Base-by-base conservation (phyloP, 495 filamentous ascomycete species). In the Penicillium roqueforti region DNA sequence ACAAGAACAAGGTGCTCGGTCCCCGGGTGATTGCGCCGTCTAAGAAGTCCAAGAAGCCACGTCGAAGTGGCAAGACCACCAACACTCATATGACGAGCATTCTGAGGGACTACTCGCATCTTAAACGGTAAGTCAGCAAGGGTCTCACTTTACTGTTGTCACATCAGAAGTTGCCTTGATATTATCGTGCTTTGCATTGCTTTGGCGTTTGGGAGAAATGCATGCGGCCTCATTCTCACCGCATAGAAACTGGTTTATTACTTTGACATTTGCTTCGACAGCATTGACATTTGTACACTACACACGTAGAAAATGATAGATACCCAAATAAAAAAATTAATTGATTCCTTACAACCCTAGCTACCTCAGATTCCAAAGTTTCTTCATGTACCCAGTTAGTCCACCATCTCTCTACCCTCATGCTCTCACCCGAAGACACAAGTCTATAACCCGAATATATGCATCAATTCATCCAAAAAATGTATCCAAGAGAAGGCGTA, bases 41-140 rank as follows among this genome's bases (percentile, higher is more conserved):
- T 38, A 81, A 80, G 57, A 86, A 86, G 61, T 78, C 76, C 41
- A 80, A 80, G 58, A 86, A 88, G 45, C 74, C 83, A 40, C 79
- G 89, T 47, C 83, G 82, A 56, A 83, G 85, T 53, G 89, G 87
- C 23, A 95, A 91, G 79, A 86, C 86, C 37, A 96, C 91, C 43
- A 98, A 98, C 65, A 85, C 82, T 29, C 93, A 98, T 67, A 96
- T 98, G 93, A 79, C 78, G 62, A 84, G 87, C 57, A 81, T 98
- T 41, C 73, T 97, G 54, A 85, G 87, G 72, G 91, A 96, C 63
- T 95, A 91, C 56, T 86, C 84, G 28, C 80, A 87, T 68, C 68
- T 80, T 55, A 83, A 82, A 66, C 69, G 71, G 40, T 77, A 55
- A 66, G 47, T 22, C n/a, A 13, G 23, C 32, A 28, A 19, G 6